Evolutionary conservation across 371 early-diverging fungal species (phyloP), one percentile per base, ranked within the genome.

Genomic region (Mortierella sp.): DNA sequence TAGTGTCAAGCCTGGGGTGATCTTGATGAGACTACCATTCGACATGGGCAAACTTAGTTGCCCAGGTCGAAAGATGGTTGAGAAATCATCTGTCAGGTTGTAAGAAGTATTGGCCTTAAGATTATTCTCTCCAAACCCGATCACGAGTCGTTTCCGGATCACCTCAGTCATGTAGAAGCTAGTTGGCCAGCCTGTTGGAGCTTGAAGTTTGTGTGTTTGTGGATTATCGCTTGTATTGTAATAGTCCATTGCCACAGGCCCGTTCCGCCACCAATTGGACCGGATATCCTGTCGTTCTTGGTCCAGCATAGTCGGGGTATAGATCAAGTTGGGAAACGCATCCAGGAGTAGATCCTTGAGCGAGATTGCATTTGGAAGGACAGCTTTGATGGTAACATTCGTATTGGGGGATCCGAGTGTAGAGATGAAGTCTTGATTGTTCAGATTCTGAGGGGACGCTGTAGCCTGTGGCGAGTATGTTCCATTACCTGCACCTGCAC

Each of bases 111-210:
- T 79, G 23, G 62, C 7, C 11, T 14, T 47, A 14, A 79, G 60
- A 43, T 72, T 68, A 47, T 66, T 69, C 30, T 59, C 44, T 0
- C 79, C 73, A 23, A 79, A 57, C n/a, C 73, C 67, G 4, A 79
- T 52, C 9, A 79, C 29, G 16, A 79, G 23, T 15, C 70, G 29
- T 19, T 66, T 51, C 12, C 66, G 65, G 37, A 68, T 53, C 11
- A 46, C 64, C 0, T 69, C 66, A 0, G 62, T 65, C 19, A 79
- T 16, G 28, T 72, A 79, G 14, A 21, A 16, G 25, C 69, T 79
- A 1, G 79, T 79, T 11, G 79, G 79, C 79, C 79, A 79, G 19
- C 79, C 79, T 18, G 70, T 69, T 3, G 65, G 55, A 3, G 79
- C 56, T 7, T 43, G 57, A 5, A 62, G 26, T 9, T 30, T 55